Evolutionary conservation across 2,329 filamentous ascomycete species (phyloP), one percentile per base, ranked within the genome.

Genomic region (Scedosporium boydii): DNA sequence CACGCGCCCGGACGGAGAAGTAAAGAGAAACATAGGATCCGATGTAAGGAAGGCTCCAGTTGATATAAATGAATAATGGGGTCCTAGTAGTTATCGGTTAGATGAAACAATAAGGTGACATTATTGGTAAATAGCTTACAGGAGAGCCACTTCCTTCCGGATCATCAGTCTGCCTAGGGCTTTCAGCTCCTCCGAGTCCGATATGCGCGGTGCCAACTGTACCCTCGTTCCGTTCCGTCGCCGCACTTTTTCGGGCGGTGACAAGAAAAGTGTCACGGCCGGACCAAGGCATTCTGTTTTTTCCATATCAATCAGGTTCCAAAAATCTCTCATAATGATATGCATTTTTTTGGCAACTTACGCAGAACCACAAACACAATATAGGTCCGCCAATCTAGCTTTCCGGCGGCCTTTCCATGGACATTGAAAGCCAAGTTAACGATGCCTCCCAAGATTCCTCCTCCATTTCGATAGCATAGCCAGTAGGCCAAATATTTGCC

Each of bases 401-500:
- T 69, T 23, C 70, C 69, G 34, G 67, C 68, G 56, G 63, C 61
- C 58, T 67, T 68, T 1, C 61, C 64, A 1, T 63, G 63, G 18
- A 68, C 60, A 55, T 81, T 81, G 21, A 81, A 69, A 1, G 69
- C 77, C 18, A 82, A 70, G 0, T 78, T 75, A 57, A 82, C 78
- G 0, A 76, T 72, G 18, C 78, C 77, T 10, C 79, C 79, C 0
- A 81, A 63, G 0, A 82, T 29, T 14, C 27, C 27, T 0, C 86
- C 86, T 2, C 77, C 75, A 3, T 87, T 76, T 0, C 76, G 71
- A 65, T 73, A 78, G 1, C 70, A 74, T 27, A 88, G 76, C 87
- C 87, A 89, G 67, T 86, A 83, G 0, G 84, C 86, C 1, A 89
- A 73, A 62, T 80, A 81, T 46, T 70, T 73, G 2, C 78, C 80